A percentile compares a stretch with the other conserved stretches of the same genome.
Conservation (phyloP, 2,329 filamentous ascomycete genomes). For the Acrodontium crateriforme region DNA sequence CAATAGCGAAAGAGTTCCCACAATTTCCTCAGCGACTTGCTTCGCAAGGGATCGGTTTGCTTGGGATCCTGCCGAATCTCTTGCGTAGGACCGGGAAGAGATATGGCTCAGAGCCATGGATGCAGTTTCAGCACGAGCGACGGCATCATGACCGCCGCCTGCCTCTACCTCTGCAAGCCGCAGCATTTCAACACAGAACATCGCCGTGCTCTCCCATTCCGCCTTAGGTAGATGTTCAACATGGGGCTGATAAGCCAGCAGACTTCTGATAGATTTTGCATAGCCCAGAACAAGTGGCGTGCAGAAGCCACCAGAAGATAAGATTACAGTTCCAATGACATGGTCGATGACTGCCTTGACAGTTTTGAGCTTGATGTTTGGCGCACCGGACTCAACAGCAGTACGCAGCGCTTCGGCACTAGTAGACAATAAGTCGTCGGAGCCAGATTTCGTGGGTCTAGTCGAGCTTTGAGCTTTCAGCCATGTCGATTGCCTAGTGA, state of each 20-base stretch:
- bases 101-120: slow-evolving; percentile 6
- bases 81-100: slow-evolving; percentile 13
- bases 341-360: slow-evolving; percentile 68
- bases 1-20: slow-evolving; percentile 15
- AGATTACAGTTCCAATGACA: slow-evolving; percentile 50
- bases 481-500: slow-evolving; percentile 53
- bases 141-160: slow-evolving; percentile 11
- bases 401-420: slow-evolving; percentile 60
- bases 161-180: no score
- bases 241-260: slow-evolving; percentile 62
- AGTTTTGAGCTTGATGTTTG: slow-evolving; percentile 60
- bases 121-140: slow-evolving; percentile 5
- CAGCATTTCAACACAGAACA: slow-evolving; percentile 58
- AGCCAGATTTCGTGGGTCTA: slow-evolving; percentile 12
- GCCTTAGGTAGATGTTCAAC: slow-evolving; percentile 61
- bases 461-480: slow-evolving; percentile 38
- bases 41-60: slow-evolving; percentile 6
- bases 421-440: slow-evolving; percentile 46
- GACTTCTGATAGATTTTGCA: slow-evolving; percentile 54
- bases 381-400: slow-evolving; percentile 54
- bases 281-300: slow-evolving; percentile 63
- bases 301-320: slow-evolving; percentile 52
- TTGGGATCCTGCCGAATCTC: slow-evolving; percentile 15
- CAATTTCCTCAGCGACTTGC: slow-evolving; percentile 19
- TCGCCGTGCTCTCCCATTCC: slow-evolving; percentile 54